phyloP scores from a whole-genome alignment of 805 yeast genomes.

The Vanderwaltozyma verrucispora region DNA sequence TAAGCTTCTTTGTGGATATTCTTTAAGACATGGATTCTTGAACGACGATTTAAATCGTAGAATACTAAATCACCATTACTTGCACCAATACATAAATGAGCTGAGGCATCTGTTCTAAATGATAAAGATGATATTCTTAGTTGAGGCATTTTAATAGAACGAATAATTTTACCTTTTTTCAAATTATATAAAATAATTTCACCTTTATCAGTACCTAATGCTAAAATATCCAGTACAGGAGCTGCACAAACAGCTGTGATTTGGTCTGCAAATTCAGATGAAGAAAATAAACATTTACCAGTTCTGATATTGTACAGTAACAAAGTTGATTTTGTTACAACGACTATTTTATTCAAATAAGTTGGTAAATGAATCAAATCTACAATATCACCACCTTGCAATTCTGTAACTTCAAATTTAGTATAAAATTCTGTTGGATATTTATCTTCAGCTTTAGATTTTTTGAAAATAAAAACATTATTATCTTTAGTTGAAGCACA shows the following conservation, averaged over 20 bases:
- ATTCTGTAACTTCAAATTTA: slow-evolving; percentile 42
- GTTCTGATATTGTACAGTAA: slow-evolving; percentile 66
- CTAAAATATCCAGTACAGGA: slow-evolving; percentile 79
- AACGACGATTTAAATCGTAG: slow-evolving; percentile 63
- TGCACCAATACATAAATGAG: slow-evolving; percentile 74
- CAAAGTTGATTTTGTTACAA: slow-evolving; percentile 61
- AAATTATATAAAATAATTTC: slow-evolving; percentile 56
- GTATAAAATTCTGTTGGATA: slow-evolving; percentile 58
- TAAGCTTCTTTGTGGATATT: slow-evolving; percentile 59
- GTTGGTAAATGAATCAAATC: slow-evolving; percentile 69
- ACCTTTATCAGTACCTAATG: slow-evolving; percentile 67
- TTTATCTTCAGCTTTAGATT: slow-evolving; percentile 29
- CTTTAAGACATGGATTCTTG: slow-evolving; percentile 68
- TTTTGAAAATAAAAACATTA: slow-evolving; percentile 44
- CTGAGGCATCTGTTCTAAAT: slow-evolving; percentile 83
- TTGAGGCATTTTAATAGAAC: slow-evolving; percentile 37
- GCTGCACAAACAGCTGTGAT: slow-evolving; percentile 69
- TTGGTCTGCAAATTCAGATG: slow-evolving; percentile 42
- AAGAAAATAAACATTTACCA: slow-evolving; percentile 55
- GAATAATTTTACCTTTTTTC: slow-evolving; percentile 48
- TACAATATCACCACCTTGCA: slow-evolving; percentile 58
- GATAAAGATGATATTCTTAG: slow-evolving; percentile 49
- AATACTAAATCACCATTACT: slow-evolving; percentile 75
- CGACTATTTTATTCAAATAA: slow-evolving; percentile 76
- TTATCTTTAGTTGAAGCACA: slow-evolving; percentile 43